phyloP scores from a whole-genome alignment of 2,329 filamentous ascomycete species.

The Alternaria brassicicola region DNA sequence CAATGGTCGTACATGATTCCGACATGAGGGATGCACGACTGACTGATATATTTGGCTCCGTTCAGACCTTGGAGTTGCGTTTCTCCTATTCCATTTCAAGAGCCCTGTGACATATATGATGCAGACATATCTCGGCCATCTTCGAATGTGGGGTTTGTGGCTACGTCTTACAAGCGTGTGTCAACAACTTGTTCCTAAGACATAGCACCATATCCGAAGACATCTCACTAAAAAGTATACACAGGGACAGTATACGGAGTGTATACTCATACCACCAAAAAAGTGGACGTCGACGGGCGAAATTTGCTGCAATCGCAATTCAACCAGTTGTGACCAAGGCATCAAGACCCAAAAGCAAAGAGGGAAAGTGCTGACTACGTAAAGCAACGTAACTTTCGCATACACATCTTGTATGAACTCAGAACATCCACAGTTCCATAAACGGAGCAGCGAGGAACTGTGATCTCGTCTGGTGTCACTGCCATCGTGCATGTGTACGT shows the following conservation, averaged over 20 bases:
- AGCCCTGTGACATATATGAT: not conserved
- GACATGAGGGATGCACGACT: not conserved
- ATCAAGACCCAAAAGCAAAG: not conserved
- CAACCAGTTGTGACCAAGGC: not conserved
- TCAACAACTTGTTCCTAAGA: not conserved
- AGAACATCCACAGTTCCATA: not conserved
- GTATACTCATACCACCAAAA: not conserved
- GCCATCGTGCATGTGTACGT: not conserved
- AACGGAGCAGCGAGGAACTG: not conserved
- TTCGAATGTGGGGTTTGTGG: too few species aligned
- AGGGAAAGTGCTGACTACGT: not conserved
- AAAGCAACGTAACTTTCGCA: not conserved
- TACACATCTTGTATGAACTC: conserved; percentile 5
- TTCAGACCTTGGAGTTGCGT: not conserved
- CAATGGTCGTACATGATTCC: not conserved
- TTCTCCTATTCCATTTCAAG: not conserved
- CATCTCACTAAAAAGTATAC: not conserved
- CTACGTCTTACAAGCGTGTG: not conserved
- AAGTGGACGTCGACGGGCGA: not conserved
- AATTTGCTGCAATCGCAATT: not conserved
- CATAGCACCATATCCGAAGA: not conserved
- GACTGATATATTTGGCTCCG: not conserved
- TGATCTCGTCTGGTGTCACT: conserved; percentile 4
- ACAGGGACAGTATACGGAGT: not conserved
- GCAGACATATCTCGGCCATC: not conserved